phyloP scores from a whole-genome alignment of 148 eudicot genomes.

The Bassia scoparia region DNA sequence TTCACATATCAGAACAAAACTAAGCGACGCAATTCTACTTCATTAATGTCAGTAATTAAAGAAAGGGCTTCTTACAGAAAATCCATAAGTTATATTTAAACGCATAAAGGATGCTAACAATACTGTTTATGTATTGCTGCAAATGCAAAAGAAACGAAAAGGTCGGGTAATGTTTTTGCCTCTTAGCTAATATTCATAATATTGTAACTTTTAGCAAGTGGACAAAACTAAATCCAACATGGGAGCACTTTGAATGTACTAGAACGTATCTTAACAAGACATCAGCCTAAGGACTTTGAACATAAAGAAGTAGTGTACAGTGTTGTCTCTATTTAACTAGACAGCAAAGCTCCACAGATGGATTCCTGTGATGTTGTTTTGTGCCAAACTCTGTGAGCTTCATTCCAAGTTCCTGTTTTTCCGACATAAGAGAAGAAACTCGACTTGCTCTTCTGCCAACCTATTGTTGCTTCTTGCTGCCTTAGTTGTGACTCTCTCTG shows the following conservation, averaged over 20 bases:
- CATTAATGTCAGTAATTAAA: background rate
- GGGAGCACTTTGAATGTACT: background rate
- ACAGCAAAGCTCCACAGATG: too few relatives aligned
- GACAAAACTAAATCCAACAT: background rate
- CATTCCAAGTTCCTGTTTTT: conserved; percentile 75
- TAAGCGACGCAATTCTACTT: background rate
- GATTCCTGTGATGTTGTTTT: conserved; percentile 54
- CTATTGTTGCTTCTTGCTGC: conserved; percentile 73
- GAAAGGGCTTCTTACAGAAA: background rate
- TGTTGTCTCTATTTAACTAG: too few relatives aligned
- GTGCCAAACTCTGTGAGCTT: conserved; percentile 52
- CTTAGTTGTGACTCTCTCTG: conserved; percentile 77
- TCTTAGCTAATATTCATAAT: too few relatives aligned
- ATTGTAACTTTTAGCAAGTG: background rate
- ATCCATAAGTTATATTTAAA: background rate
- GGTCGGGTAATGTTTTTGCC: background rate
- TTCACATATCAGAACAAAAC: conserved; percentile 15
- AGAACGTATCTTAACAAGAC: background rate
- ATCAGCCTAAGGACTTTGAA: background rate
- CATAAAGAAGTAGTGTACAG: too few relatives aligned
- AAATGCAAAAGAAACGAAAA: background rate
- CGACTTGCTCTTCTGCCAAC: conserved; percentile 64
- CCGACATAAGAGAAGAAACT: conserved; percentile 55
- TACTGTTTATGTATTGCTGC: background rate
- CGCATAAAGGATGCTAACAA: background rate